Evolutionary conservation across 129 eudicot species (phyloP).

Genomic region (Deinandra increscens): DNA sequence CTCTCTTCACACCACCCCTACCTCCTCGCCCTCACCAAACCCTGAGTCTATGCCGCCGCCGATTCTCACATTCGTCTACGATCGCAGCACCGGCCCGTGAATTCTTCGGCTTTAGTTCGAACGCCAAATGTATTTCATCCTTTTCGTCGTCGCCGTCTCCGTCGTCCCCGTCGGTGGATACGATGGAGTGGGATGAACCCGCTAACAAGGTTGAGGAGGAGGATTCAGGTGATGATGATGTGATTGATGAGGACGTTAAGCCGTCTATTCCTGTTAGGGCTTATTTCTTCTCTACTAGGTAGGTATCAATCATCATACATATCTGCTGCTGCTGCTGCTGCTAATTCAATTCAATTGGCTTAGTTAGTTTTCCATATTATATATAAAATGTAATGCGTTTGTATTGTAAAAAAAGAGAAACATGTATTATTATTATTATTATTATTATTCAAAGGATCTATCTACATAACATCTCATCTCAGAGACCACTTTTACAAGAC

Average conservation of each 20-base stretch:
- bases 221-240: conserved; percentile 31
- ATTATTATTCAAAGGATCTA: not conserved
- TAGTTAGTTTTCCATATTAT: not conserved
- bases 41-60: conserved; percentile 23
- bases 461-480: not conserved
- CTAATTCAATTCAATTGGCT: not conserved
- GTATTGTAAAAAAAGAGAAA: not conserved
- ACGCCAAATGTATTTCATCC: conserved; percentile 41
- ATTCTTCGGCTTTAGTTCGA: conserved; percentile 18
- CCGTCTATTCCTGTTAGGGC: conserved; percentile 80
- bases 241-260: conserved; percentile 45
- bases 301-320: not conserved
- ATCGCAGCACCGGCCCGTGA: conserved; percentile 23
- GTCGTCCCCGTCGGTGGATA: conserved; percentile 20
- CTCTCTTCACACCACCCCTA: conserved; percentile 22
- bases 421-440: no score
- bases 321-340: no score
- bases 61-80: conserved; percentile 19
- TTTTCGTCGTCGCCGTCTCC: conserved; percentile 29
- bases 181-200: conserved; percentile 52
- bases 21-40: conserved; percentile 4
- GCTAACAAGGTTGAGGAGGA: conserved; percentile 27
- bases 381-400: not conserved
- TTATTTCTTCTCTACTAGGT: conserved; percentile 93
- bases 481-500: not conserved